Evolutionary conservation across 2,329 filamentous ascomycete species (phyloP), one percentile per base, ranked within the genome.

Genomic region (Gnomoniopsis smithogilvyi): DNA sequence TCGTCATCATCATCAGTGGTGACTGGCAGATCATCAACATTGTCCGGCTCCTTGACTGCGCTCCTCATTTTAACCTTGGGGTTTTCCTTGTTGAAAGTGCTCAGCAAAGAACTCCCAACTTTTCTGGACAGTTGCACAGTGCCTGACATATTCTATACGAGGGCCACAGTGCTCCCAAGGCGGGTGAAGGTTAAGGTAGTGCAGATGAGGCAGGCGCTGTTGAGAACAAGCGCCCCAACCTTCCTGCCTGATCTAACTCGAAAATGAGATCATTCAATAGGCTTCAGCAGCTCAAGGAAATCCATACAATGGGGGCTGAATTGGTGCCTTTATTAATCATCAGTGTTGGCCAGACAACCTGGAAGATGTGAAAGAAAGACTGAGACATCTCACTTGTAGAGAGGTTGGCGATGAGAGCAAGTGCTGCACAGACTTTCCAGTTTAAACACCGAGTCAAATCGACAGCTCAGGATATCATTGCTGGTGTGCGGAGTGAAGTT

Each of bases 1-100:
- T 65, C 63, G 15, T 66, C 60, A 50, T 66, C 66, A 15, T 66
- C 60, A 50, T 66, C 66, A 53, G 64, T 68, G 51, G 66, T 58
- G 11, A 61, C 46, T 21, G 68, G 70, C 3, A 58, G 67, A 21
- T 65, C 66, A 14, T 58, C 64, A 34, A 69, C 64, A 19, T 66
- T 61, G 24, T 65, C 63, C 17, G 67, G 62, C 15, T 68, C 61
- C 24, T 62, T 56, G 4, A 57, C 21, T 38, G 57, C 8, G 24
- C 26, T 51, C 36, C n/a, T 24, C 8, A 7, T 41, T 8, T 17
- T 10, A 19, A 7, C 10, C 34, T 38, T 65, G 62, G 26, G 62
- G 43, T 51, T 22, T 26, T 51, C 63, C 56, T 45, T 11, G 4
- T 24, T 54, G n/a, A 43, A 51, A 2, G 26, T 61, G 63, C 38